Base-by-base conservation (phyloP, 208 protist species). In the Crithidia brevicula region DNA sequence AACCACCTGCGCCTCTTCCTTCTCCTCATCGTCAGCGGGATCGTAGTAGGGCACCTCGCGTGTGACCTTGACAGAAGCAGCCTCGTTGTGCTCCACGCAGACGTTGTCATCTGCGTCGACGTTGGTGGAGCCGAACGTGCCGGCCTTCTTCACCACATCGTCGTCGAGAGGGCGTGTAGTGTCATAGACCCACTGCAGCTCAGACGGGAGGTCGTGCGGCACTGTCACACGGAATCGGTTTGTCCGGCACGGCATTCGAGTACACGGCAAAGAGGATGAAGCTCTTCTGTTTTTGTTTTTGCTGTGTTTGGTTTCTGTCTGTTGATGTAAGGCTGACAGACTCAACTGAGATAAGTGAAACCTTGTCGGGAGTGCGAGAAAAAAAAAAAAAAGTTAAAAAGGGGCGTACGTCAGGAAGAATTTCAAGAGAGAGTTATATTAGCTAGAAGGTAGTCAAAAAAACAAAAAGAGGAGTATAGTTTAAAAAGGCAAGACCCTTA, bases 121-220 rank as follows among this genome's bases (percentile, higher is more conserved):
- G 20, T 11, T 4, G 25, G 16, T n/a, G 4, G 53, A 22, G 25
- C 51, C 20, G n/a, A 40, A 13, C 36, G 36, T 4, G 22, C 5
- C 18, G 11, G 4, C 1, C 53, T 60, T 60, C 52, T 60, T 60
- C 36, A 60, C 33, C 36, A 47, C 58, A n/a, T 40, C 58, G 10
- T 52, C 43, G 8, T 52, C 28, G 38, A 63, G 43, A 25, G 58
- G 28, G 1, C 25, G 58, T 1, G 43, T 20, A 9, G 42, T 52
- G 58, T 63, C 58, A 43, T 63, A 52, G 25, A 28, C n/a, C 43
- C 58, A 63, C 43, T 63, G 58, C 58, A 52, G 58, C 22, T 63
- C 43, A 25, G 42, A 40, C n/a, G 58, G 25, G n/a, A 63, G 43
- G 38, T 63, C 58, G 43, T 27, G 58, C 4, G 58, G 42, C 43